A percentile compares a stretch with the other conserved stretches of the same genome.
Evolutionary conservation across 306 rosid genomes (phyloP).

Genomic region (Ormosia semicastrata): DNA sequence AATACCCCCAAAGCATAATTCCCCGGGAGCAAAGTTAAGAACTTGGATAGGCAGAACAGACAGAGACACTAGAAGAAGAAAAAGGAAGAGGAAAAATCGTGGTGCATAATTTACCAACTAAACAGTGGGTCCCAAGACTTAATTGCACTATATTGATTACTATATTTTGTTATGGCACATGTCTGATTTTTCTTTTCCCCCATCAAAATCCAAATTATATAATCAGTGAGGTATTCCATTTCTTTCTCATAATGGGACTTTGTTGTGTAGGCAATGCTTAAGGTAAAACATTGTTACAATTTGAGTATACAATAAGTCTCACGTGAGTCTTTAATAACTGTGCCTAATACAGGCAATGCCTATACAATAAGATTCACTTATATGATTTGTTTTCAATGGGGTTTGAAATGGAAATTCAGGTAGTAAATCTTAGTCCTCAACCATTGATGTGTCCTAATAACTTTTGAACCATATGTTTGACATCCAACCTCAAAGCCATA

Average conservation of each 20-base stretch:
- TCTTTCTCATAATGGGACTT: not conserved
- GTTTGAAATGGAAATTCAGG: not conserved
- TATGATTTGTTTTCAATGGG: not conserved
- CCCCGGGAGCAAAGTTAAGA: not conserved
- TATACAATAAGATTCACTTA: not conserved
- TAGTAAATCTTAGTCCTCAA: not conserved
- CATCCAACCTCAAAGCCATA: not conserved
- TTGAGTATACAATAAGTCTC: not conserved
- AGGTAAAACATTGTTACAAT: not conserved
- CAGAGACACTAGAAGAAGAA: not conserved
- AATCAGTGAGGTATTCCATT: constrained; percentile 1
- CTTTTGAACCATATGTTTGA: not conserved
- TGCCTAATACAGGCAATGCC: not conserved
- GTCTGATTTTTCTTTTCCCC: not conserved
- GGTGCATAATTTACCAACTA: not conserved
- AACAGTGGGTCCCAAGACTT: constrained; percentile 3
- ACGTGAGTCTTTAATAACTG: constrained; percentile 14
- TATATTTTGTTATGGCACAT: not conserved
- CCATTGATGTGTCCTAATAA: not conserved
- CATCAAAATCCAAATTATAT: not conserved
- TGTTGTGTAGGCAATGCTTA: constrained; percentile 2
- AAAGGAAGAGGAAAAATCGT: not conserved
- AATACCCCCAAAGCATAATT: not conserved
- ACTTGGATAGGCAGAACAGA: not conserved
- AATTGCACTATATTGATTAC: not conserved